Conservation (phyloP, 148 eudicot species). For the Amaranthus cruentus region DNA sequence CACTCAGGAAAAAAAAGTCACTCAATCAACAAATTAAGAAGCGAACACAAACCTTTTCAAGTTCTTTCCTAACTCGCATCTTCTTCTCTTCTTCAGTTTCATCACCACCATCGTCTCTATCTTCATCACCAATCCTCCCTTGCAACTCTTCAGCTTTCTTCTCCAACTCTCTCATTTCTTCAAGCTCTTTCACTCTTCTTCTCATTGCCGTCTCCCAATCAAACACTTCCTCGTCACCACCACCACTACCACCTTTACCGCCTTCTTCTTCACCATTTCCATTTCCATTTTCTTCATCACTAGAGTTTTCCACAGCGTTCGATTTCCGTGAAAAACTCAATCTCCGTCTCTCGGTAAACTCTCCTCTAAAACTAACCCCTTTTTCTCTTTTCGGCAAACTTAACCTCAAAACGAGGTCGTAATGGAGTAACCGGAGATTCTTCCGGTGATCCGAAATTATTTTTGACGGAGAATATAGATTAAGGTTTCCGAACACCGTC, state of each 20-base stretch:
- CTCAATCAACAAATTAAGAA: not conserved
- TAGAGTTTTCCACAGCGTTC: constrained; percentile 9
- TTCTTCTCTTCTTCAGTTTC: constrained; percentile 83
- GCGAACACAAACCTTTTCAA: constrained; percentile 56
- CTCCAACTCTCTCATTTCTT: constrained; percentile 83
- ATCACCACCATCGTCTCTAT: constrained; percentile 33
- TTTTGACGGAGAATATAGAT: constrained; percentile 38
- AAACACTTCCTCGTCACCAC: constrained; percentile 32
- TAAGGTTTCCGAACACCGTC: constrained; percentile 57
- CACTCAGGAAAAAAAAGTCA: not conserved
- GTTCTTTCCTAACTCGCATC: constrained; percentile 77
- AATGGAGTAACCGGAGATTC: constrained; percentile 37
- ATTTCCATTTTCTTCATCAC: constrained; percentile 35
- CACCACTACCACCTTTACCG: constrained; percentile 3
- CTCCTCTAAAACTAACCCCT: constrained; percentile 10
- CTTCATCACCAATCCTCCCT: constrained; percentile 40
- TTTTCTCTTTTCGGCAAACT: constrained; percentile 54
- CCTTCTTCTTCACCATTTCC: constrained; percentile 28
- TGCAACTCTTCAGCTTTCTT: constrained; percentile 76
- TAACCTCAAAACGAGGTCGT: constrained; percentile 44
- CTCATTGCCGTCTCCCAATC: constrained; percentile 88
- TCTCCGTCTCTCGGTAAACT: constrained; percentile 18
- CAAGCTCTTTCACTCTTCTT: constrained; percentile 69
- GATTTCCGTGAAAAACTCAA: constrained; percentile 47
- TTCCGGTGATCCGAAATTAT: constrained; percentile 36